Percentiles rank a stretch among this genome's conserved stretches.
Evolutionary conservation across 306 rosid genomes (phyloP).

Genomic region (Senna siamea): DNA sequence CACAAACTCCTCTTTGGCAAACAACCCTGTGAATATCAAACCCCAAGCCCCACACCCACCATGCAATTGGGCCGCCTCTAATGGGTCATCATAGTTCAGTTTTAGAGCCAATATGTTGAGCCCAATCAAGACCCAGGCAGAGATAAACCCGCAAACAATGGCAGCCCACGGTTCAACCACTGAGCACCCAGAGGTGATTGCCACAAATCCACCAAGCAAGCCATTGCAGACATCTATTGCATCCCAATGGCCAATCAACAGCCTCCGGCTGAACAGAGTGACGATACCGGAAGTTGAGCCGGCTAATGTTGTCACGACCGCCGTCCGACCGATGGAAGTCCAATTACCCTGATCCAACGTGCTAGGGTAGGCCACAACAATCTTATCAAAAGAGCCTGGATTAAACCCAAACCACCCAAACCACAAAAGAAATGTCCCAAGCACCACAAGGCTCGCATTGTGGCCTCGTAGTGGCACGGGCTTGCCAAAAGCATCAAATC

Average conservation of each 20-base stretch:
- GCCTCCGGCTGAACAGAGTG: conserved; percentile 61
- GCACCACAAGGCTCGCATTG: conserved; percentile 68
- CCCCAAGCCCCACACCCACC: conserved; percentile 86
- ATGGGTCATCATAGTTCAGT: conserved; percentile 66
- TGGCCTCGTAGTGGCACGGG: conserved; percentile 61
- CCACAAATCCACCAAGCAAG: conserved; percentile 78
- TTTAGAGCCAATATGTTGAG: conserved; percentile 63
- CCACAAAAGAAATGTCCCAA: conserved; percentile 75
- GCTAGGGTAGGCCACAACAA: conserved; percentile 54
- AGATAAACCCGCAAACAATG: conserved; percentile 61
- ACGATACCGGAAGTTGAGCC: conserved; percentile 62
- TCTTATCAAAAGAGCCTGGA: conserved; percentile 62
- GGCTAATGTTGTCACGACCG: conserved; percentile 55
- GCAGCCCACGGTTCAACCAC: conserved; percentile 89
- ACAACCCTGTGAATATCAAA: conserved; percentile 74
- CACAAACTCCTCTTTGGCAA: conserved; percentile 70
- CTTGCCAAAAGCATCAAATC: conserved; percentile 62
- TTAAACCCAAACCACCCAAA: conserved; percentile 87
- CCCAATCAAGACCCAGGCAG: conserved; percentile 73
- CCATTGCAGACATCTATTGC: conserved; percentile 74
- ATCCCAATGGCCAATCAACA: conserved; percentile 72
- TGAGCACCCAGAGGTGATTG: conserved; percentile 74
- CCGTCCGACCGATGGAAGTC: conserved; percentile 62
- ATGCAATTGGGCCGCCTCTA: conserved; percentile 78
- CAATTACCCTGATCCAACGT: conserved; percentile 53